Base-by-base conservation (phyloP, 108 stramenopile species). In the Discostella stelligeroides region DNA sequence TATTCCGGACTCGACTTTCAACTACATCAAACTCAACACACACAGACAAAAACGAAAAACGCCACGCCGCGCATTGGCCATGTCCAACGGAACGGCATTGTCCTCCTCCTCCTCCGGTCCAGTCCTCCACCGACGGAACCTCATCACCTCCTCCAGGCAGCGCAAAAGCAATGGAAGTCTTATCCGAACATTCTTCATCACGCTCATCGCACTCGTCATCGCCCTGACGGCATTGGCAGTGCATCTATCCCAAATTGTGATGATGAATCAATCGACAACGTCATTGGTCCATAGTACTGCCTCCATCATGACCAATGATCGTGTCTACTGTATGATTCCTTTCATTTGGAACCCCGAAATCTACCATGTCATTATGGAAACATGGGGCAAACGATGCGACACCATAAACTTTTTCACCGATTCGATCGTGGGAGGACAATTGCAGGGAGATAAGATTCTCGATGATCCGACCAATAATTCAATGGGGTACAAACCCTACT, bases 371-470 rank as follows among this genome's bases (percentile, higher is more conserved):
- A 72, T 80, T 0, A 80, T 80, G 79, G 7, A 62, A 39, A 80
- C 79, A 12, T 80, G 79, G 79, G 79, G 79, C 25, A 68, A 73
- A 54, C 54, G 72, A 58, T 80, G 79, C 51, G 72, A 80, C 21
- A 30, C 34, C 39, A 80, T 80, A 12, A 42, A 80, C 43, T 80
- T 80, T 46, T 39, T 73, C 23, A 62, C 79, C 23, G 79, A 80
- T 64, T 43, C 72, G 30, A 69, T 80, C 21, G 79, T 80, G 13
- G 73, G 73, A 11, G 73, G 66, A 11, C 38, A 67, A 38, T 34
- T 75, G 37, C 34, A 43, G 20, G 73, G 73, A 7, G 73, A 75
- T 34, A 66, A 67, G 67, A 75, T 75, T 27, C 57, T 56, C 41
- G 50, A 53, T 30, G 63, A 64, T 17, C 73, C 65, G 60, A 61